Conservation (phyloP, 257 asterid species). For the Mentha longifolia region DNA sequence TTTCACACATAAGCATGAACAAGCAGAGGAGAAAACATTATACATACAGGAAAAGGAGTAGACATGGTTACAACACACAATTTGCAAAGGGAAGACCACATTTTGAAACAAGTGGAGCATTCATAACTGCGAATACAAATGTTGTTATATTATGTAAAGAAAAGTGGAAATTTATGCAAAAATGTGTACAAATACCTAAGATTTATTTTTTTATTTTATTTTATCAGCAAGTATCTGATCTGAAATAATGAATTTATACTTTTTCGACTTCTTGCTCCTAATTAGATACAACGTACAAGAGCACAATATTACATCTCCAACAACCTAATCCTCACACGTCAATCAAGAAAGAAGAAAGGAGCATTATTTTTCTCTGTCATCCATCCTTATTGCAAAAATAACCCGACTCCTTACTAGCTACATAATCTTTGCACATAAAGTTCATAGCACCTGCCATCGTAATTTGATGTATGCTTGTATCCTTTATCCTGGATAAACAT, state of each 20-base stretch:
- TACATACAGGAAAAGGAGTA: not conserved
- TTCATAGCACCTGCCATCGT: not conserved
- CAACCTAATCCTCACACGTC: constrained; percentile 2
- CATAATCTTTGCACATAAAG: constrained; percentile 6
- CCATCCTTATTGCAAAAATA: constrained; percentile 16
- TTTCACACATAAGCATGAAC: constrained; percentile 14
- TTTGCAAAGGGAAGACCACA: constrained; percentile 23
- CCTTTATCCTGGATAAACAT: not conserved
- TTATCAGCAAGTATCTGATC: not conserved
- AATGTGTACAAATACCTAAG: not conserved
- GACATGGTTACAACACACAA: constrained; percentile 10
- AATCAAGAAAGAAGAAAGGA: not conserved
- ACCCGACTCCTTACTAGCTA: not conserved
- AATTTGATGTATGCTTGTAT: not conserved
- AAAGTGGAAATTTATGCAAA: not conserved
- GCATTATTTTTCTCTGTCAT: not conserved
- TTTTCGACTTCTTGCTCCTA: not conserved
- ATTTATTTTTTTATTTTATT: not conserved
- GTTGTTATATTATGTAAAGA: not conserved
- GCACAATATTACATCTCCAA: not conserved
- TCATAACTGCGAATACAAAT: not conserved
- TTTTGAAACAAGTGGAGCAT: constrained; percentile 4
- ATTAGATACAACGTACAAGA: not conserved
- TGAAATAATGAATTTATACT: not conserved
- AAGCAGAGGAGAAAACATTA: constrained; percentile 21